Evolutionary conservation across 345 rosid species (phyloP).

Genomic region (Gossypium turneri): DNA sequence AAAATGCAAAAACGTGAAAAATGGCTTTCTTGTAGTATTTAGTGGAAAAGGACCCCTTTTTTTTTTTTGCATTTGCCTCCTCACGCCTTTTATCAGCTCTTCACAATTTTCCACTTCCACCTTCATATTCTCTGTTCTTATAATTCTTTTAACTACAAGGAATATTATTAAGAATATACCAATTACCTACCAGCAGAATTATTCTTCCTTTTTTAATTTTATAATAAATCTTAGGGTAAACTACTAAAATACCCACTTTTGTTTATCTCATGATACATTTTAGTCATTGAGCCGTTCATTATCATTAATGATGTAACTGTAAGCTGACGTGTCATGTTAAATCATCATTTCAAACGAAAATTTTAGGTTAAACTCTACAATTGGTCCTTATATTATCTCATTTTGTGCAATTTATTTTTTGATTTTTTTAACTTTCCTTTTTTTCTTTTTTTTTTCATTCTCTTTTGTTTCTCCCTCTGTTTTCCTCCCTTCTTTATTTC

Average conservation of each 20-base stretch:
- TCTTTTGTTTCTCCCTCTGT: accelerated
- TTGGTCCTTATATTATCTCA: too few relatives aligned
- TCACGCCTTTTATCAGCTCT: not conserved
- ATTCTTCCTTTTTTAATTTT: not conserved
- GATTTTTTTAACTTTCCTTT: too few relatives aligned
- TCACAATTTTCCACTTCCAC: not conserved
- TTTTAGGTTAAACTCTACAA: too few relatives aligned
- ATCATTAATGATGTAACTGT: too few relatives aligned
- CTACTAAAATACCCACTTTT: accelerated
- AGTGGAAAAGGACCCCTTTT: not conserved
- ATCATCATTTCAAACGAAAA: too few relatives aligned
- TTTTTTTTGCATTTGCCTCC: not conserved
- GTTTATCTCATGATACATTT: accelerated
- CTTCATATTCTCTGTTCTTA: too few relatives aligned
- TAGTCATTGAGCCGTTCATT: too few relatives aligned
- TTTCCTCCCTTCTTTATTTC: too few relatives aligned
- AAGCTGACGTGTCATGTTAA: too few relatives aligned
- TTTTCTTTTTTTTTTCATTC: too few relatives aligned
- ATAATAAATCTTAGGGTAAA: too few relatives aligned
- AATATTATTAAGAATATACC: not conserved
- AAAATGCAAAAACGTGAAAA: not conserved
- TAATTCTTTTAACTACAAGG: not conserved
- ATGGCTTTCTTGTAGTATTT: not conserved
- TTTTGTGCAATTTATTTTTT: too few relatives aligned
- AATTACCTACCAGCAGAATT: not conserved